phyloP scores from a whole-genome alignment of 352 stramenopile species.

The Globisporangium apiculatum region DNA sequence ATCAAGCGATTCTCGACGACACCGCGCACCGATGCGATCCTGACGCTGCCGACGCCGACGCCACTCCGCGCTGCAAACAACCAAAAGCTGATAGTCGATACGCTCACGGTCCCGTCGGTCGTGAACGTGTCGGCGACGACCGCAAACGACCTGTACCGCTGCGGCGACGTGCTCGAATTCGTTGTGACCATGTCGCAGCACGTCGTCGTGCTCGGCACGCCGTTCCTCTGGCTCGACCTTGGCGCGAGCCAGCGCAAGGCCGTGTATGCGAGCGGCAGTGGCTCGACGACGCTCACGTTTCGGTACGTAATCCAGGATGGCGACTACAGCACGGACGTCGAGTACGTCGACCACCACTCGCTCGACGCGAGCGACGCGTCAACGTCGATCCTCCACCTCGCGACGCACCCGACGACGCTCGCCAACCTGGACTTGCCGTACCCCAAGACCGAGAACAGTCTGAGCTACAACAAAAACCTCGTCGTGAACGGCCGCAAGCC shows the following conservation, averaged over 20 bases:
- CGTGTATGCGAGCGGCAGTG: conserved; percentile 46
- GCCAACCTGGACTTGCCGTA: conserved; percentile 66
- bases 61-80: conserved; percentile 28
- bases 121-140: conserved; percentile 44
- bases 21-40: conserved; percentile 54
- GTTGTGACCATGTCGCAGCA: conserved; percentile 62
- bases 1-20: conserved; percentile 83
- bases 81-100: conserved; percentile 61
- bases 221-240: conserved; percentile 68
- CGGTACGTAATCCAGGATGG: conserved; percentile 57
- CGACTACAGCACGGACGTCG: conserved; percentile 68
- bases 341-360: conserved; percentile 81
- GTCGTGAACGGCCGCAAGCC: conserved; percentile 64
- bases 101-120: conserved; percentile 37
- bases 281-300: conserved; percentile 47
- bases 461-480: conserved; percentile 66
- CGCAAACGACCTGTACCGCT: conserved; percentile 45
- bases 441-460: conserved; percentile 50
- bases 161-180: conserved; percentile 55
- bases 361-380: conserved; percentile 50
- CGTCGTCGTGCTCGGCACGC: conserved; percentile 50
- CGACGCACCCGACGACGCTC: conserved; percentile 59
- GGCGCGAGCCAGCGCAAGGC: conserved; percentile 39
- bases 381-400: conserved; percentile 43
- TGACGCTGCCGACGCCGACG: conserved; percentile 43